Conservation (phyloP, 768 basidiomycete species). For the Suillus cothurnatus region DNA sequence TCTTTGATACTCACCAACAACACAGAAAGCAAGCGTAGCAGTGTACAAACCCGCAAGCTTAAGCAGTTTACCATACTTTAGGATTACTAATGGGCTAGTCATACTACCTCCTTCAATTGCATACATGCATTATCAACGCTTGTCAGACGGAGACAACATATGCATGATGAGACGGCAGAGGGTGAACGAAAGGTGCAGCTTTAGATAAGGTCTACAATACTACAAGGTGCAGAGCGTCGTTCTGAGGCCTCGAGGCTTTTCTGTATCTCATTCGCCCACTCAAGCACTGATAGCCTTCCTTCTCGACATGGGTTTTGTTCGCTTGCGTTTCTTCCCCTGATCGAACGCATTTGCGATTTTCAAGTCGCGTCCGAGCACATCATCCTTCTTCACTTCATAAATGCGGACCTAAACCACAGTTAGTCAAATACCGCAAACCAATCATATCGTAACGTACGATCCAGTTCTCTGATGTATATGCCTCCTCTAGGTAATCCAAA, state of each 20-base stretch:
- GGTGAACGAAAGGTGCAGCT: neutral
- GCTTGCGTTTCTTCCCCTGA: slow-evolving; percentile 88
- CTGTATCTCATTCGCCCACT: neutral
- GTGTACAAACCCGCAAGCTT: too few species aligned
- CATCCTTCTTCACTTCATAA: slow-evolving; percentile 94
- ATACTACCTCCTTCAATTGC: too few species aligned
- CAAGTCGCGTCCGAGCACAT: slow-evolving; percentile 85
- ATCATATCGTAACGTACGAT: slow-evolving; percentile 59
- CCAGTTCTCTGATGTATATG: slow-evolving; percentile 99
- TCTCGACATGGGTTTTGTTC: slow-evolving; percentile 65
- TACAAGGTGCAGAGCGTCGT: neutral
- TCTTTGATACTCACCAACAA: neutral
- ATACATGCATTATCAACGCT: neutral
- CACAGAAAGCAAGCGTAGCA: neutral
- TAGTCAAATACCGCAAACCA: slow-evolving; percentile 3
- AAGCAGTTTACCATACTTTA: too few species aligned
- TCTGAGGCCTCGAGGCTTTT: neutral
- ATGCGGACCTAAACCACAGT: slow-evolving; percentile 69
- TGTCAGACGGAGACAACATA: neutral
- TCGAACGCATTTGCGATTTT: slow-evolving; percentile 86
- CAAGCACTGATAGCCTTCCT: slow-evolving; percentile 46
- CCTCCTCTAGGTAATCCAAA: slow-evolving; percentile 93
- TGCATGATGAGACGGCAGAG: neutral
- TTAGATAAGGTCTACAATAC: neutral
- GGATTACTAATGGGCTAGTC: too few species aligned